Percentiles rank a stretch among this genome's conserved stretches.
These are phyloP conservation scores for Pseudonitzschia delicatissima DNA, from an alignment of 108 stramenopile genomes.

Conservation along the genomic window DNA sequence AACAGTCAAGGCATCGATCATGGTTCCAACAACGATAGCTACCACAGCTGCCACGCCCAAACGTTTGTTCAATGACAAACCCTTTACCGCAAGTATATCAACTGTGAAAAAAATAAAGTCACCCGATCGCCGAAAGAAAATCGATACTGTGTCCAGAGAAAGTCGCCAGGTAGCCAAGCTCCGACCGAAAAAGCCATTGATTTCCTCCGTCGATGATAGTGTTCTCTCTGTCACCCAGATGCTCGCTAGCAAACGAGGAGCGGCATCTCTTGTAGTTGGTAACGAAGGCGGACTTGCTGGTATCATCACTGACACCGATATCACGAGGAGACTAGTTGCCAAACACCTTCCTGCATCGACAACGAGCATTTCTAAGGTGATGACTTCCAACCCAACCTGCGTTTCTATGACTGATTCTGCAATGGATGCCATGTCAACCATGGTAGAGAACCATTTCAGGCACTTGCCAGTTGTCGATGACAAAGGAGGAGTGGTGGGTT, in stretches of 20 bases:
- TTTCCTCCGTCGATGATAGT: conserved; percentile 30
- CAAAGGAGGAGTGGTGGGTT: conserved; percentile 77
- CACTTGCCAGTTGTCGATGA: conserved; percentile 91
- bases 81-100: too few species aligned
- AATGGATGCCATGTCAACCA: conserved; percentile 85
- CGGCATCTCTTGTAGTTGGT: conserved; percentile 59
- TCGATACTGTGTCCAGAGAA: not conserved
- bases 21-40: not conserved
- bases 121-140: not conserved
- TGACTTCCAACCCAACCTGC: conserved; percentile 87
- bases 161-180: conserved; percentile 56
- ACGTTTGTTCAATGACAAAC: conserved; percentile 1
- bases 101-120: too few species aligned
- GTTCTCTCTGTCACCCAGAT: conserved; percentile 58
- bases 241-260: conserved; percentile 61
- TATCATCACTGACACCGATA: conserved; percentile 82
- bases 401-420: conserved; percentile 79
- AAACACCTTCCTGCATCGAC: conserved; percentile 55
- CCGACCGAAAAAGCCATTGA: conserved; percentile 74
- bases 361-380: conserved; percentile 62
- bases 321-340: conserved; percentile 73
- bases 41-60: not conserved
- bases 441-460: conserved; percentile 92
- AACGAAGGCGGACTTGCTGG: conserved; percentile 66
- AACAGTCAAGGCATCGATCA: not conserved